Conservation (phyloP, 139 green algal genomes). For the Picochlorum costavermella region DNA sequence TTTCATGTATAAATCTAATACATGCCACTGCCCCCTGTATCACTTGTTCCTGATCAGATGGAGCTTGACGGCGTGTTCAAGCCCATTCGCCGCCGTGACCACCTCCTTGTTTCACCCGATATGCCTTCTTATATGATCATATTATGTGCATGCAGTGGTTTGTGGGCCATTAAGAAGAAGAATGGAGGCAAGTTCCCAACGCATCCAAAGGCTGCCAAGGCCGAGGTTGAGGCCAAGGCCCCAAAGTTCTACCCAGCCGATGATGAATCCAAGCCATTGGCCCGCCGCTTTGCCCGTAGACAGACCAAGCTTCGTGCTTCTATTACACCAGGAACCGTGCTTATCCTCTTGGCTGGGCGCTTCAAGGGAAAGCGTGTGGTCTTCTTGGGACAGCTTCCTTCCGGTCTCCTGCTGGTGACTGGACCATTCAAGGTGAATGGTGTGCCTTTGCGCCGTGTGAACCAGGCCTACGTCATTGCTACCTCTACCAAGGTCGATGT, state of each 20-base stretch:
- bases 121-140: background rate
- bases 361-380: constrained; percentile 99
- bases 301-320: constrained; percentile 78
- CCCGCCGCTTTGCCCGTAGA: constrained; percentile 51
- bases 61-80: too few species aligned
- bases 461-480: constrained; percentile 96
- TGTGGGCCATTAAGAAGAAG: constrained; percentile 95
- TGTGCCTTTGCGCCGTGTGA: constrained; percentile 88
- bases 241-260: constrained; percentile 91
- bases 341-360: constrained; percentile 92
- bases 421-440: constrained; percentile 97
- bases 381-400: constrained; percentile 91
- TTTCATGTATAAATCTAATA: too few species aligned
- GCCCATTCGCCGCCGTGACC: too few species aligned
- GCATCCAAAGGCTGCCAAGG: constrained; percentile 55
- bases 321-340: constrained; percentile 93
- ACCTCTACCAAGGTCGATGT: constrained; percentile 86
- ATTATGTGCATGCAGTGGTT: constrained; percentile 36
- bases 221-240: constrained; percentile 38
- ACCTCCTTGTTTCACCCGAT: background rate
- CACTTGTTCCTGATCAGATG: too few species aligned
- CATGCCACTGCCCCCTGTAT: too few species aligned
- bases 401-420: constrained; percentile 90
- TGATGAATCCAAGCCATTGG: constrained; percentile 73
- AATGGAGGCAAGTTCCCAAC: constrained; percentile 89